phyloP scores from a whole-genome alignment of 2,329 filamentous ascomycete species.

The Chrysoporthe puriensis region DNA sequence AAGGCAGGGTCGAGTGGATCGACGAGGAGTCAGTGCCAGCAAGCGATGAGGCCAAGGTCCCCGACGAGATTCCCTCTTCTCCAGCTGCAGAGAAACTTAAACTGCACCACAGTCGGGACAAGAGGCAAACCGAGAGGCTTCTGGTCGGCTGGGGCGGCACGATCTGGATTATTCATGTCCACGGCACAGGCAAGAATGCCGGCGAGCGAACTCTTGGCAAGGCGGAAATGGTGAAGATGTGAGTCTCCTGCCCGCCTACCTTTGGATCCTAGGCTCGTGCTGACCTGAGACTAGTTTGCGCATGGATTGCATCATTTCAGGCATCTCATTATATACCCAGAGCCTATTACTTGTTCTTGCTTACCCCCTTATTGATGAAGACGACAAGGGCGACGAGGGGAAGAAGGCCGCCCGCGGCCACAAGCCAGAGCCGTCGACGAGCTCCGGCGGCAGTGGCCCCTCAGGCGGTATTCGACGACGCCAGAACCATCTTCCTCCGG shows the following conservation, averaged over 20 bases:
- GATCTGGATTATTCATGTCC: conserved; percentile 93
- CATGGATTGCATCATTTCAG: conserved; percentile 97
- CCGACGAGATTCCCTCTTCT: conserved; percentile 36
- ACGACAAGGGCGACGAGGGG: conserved; percentile 58
- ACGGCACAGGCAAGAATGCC: conserved; percentile 68
- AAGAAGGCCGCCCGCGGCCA: conserved; percentile 43
- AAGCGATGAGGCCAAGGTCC: conserved; percentile 60
- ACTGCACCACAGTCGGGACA: conserved; percentile 52
- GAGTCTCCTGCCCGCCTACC: conserved; percentile 43
- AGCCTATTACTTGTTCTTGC: conserved; percentile 89
- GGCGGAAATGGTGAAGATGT: conserved; percentile 93
- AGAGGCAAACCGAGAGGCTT: conserved; percentile 70
- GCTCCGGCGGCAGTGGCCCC: conserved; percentile 60
- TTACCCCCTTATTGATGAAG: conserved; percentile 76
- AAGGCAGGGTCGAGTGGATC: conserved; percentile 89
- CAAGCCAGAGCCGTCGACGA: conserved; percentile 47
- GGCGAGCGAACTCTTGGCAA: conserved; percentile 75
- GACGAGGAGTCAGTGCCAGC: conserved; percentile 79
- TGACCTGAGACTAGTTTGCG: conserved; percentile 66
- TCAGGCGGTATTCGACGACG: conserved; percentile 70
- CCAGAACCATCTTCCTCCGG: conserved; percentile 81
- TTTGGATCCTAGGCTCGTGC: conserved; percentile 13
- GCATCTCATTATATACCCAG: conserved; percentile 94
- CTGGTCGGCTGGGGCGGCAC: conserved; percentile 95
- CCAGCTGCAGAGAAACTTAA: conserved; percentile 51